Base-by-base conservation (phyloP, 768 basidiomycete genomes). In the Leccinum subtestaceum region DNA sequence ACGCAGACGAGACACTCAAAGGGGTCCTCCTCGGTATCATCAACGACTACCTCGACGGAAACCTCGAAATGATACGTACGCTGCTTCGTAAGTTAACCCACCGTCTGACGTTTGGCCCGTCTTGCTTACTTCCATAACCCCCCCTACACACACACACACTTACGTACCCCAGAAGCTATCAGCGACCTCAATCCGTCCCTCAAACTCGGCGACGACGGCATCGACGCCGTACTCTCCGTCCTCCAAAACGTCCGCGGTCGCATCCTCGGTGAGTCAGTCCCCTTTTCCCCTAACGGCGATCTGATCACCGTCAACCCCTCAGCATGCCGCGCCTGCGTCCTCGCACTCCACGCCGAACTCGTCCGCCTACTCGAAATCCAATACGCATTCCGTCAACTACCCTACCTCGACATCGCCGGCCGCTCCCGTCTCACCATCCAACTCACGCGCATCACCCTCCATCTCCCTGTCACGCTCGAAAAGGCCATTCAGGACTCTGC, bases 21-120 rank as follows among this genome's bases (percentile, higher is more conserved):
- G 81, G 84, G 55, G 91, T 93, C 17, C 75, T 94, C 34, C 69
- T 90, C 32, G 83, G 85, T 27, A 85, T 92, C 11, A 84, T 93
- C 69, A 86, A 84, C 60, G 93, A 95, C 66, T 90, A 93, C 63
- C 72, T 94, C 48, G 89, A 93, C 56, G 93, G 92, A 6, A 92
- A 94, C 72, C 76, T 94, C n/a, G 90, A 93, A 69, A 84, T 92
- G 70, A 86, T 93, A 67, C 82, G 89, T 56, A 84, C 84, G 1
- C 72, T 93, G 21, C 80, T 94, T 25, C 84, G 90, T 90, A 64
- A 53, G 88, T 78, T 78, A 13, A 38, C 36, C 43, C 3, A 0
- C 13, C 23, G 2, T 7, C 19, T 1, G n/a, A n/a, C 9, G 32
- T 34, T 9, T 31, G 13, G 29, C 17, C n/a, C 27, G 3, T 52